Conservation (phyloP, 1,284 basidiomycete species). For the Austropuccinia psidii region DNA sequence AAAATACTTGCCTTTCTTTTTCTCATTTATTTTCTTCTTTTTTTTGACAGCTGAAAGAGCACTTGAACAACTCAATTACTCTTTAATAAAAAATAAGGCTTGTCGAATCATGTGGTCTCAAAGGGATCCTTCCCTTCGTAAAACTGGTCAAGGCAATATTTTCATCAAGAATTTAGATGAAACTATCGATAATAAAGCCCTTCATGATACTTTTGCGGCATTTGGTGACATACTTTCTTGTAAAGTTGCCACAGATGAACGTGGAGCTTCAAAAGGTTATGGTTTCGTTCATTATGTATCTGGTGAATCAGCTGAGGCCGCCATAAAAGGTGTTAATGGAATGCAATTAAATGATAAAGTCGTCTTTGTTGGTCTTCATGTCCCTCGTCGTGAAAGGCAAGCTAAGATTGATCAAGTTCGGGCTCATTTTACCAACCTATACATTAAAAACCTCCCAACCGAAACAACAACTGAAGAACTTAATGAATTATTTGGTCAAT, state of each 20-base stretch:
- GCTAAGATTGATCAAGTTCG: constrained; percentile 98
- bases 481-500: constrained; percentile 68
- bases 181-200: constrained; percentile 98
- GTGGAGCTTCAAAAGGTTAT: constrained; percentile 84
- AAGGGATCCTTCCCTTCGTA: constrained; percentile 96
- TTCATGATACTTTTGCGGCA: constrained; percentile 98
- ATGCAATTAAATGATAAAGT: constrained; percentile 99
- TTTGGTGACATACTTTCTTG: constrained; percentile 99
- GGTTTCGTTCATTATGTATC: constrained; percentile 99
- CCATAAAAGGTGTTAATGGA: constrained; percentile 97
- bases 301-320: constrained; percentile 86
- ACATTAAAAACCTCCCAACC: constrained; percentile 90
- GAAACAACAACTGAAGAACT: constrained; percentile 84
- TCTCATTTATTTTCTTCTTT: not conserved
- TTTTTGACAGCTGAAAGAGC: constrained; percentile 73
- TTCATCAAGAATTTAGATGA: constrained; percentile 99
- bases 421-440: constrained; percentile 95
- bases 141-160: constrained; percentile 99
- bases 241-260: constrained; percentile 93
- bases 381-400: constrained; percentile 80
- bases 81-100: constrained; percentile 92
- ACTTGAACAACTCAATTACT: constrained; percentile 98
- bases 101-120: constrained; percentile 99
- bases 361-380: constrained; percentile 96
- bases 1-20: not conserved